Conservation (phyloP, 129 eudicot species). For the Flaveria robusta region DNA sequence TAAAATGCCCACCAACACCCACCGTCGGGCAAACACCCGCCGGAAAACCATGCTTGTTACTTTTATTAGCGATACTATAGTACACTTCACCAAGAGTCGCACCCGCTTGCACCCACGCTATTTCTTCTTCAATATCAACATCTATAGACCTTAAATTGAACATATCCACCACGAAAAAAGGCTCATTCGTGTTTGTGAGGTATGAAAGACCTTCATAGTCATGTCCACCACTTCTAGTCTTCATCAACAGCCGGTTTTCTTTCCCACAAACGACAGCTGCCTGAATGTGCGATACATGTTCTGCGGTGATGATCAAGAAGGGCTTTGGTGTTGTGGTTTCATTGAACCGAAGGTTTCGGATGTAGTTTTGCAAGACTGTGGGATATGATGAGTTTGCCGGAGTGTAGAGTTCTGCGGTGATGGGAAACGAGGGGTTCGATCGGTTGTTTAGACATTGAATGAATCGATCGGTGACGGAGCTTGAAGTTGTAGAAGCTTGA, state of each 20-base stretch:
- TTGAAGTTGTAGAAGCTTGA: slow-evolving; percentile 18
- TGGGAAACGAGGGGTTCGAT: slow-evolving; percentile 27
- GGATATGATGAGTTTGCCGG: slow-evolving; percentile 36
- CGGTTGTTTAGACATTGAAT: slow-evolving; percentile 34
- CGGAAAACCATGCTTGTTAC: slow-evolving; percentile 42
- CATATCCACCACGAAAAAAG: slow-evolving; percentile 49
- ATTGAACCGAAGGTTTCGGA: slow-evolving; percentile 43
- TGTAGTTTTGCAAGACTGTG: slow-evolving; percentile 33
- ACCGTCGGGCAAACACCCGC: slow-evolving; percentile 54
- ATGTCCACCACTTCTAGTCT: slow-evolving; percentile 53
- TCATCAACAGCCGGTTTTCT: slow-evolving; percentile 28
- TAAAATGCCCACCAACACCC: slow-evolving; percentile 57
- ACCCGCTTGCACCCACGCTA: slow-evolving; percentile 53
- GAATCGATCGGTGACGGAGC: slow-evolving; percentile 23
- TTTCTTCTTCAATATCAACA: slow-evolving; percentile 22
- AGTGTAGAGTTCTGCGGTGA: slow-evolving; percentile 32
- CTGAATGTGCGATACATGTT: slow-evolving; percentile 41
- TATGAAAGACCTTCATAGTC: slow-evolving; percentile 56
- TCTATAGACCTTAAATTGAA: slow-evolving; percentile 31
- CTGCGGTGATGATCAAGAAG: slow-evolving; percentile 36
- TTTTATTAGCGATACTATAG: slow-evolving; percentile 38
- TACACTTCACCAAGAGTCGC: slow-evolving; percentile 52
- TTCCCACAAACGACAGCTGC: slow-evolving; percentile 34
- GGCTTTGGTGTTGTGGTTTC: slow-evolving; percentile 40
- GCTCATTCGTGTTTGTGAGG: slow-evolving; percentile 23